Conservation (phyloP, 495 filamentous ascomycete genomes). For the Lasiosphaeria ovina region DNA sequence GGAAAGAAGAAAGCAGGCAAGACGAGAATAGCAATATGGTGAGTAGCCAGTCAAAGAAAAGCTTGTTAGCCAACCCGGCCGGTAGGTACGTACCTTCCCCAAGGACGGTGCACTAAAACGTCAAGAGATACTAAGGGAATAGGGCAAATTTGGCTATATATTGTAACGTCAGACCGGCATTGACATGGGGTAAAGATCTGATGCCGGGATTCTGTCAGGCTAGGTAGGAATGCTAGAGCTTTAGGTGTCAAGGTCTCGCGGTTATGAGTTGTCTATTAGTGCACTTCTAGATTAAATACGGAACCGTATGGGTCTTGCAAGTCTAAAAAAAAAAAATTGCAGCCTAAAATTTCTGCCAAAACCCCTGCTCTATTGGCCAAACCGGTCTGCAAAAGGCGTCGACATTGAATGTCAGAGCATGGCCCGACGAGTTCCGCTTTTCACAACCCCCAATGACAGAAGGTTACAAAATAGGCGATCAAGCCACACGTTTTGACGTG, state of each 20-base stretch:
- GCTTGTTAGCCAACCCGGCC: background rate
- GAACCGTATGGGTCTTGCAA: no score
- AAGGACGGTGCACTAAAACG: background rate
- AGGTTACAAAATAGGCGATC: no score
- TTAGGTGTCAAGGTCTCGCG: constrained; percentile 12
- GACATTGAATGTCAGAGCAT: no score
- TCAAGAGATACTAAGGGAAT: background rate
- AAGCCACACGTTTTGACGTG: no score
- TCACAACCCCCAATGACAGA: no score
- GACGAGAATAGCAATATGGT: constrained; percentile 16
- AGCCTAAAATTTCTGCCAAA: no score
- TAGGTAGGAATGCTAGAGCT: constrained; percentile 17
- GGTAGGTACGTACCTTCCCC: constrained; percentile 1
- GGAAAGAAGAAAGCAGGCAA: background rate
- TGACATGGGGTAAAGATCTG: background rate
- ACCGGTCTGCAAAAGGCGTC: no score
- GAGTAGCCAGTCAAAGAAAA: background rate
- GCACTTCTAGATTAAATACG: background rate
- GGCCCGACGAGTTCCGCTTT: no score
- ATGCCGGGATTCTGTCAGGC: constrained; percentile 6
- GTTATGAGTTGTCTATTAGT: constrained; percentile 23
- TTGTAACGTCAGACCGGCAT: no score
- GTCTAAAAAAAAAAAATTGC: no score
- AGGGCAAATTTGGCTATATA: background rate
- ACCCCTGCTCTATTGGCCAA: no score